Evolutionary conservation across 768 basidiomycete species (phyloP), one percentile per base, ranked within the genome.

Genomic region (Boletellus ananiceps): DNA sequence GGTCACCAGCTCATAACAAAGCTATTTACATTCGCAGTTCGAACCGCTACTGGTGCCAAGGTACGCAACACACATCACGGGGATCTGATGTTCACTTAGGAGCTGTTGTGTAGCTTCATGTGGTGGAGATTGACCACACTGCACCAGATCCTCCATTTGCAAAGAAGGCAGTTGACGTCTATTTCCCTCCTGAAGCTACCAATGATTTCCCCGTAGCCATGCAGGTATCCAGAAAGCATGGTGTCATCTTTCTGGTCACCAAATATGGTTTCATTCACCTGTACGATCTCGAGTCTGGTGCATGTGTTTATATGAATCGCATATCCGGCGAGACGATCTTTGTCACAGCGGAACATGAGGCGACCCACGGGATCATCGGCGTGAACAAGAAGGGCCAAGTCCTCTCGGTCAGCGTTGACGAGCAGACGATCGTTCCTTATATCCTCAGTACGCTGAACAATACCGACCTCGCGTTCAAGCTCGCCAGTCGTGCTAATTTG

Each of bases 381-480:
- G 93, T 99, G 64, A 99, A 99, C 81, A 91, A 95, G 80, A 98
- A 98, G 73, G 96, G 96, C 29, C 96, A 99, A 70, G 93, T 97
- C 15, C 79, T 99, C 48, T 93, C 91, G 59, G 96, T 99, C 55
- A 93, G 86, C 56, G 87, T 98, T 56, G 96, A 99, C 68, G 96
- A 98, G 64, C 84, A 91, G 62, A 93, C 93, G 16, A 83, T 98
- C 62, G 83, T 99, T 56, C 95, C 95, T 3, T 99, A 98, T 69
- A 89, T 96, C 57, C 76, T 97, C 53, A 83, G 82, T 40, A 92
- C 89, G 5, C 80, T 98, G 62, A 97, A 96, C 76, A 97, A 98
- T 71, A 88, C 92, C 47, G 94, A 96, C 55, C 86, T 99, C 45
- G 96, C 96, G 9, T 95, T 98, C 79, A 96, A 96, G 69, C 81